phyloP scores from a whole-genome alignment of 768 basidiomycete species.

The Lentinula edodes region DNA sequence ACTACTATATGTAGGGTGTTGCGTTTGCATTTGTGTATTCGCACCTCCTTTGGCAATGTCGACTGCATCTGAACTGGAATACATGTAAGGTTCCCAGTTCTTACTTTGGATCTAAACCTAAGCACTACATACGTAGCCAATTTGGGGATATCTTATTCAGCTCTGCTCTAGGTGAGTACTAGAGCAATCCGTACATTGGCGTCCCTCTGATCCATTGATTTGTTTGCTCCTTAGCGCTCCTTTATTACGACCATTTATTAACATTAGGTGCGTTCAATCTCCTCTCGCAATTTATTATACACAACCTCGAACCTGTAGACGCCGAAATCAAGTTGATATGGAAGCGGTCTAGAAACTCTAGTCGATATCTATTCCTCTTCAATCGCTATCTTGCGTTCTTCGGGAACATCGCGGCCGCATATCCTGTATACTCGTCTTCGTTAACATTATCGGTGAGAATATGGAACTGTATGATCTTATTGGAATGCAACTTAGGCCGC shows the following conservation, averaged over 20 bases:
- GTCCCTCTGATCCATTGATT: not conserved
- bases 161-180: not conserved
- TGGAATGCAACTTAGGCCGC: not conserved
- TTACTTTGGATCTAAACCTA: not conserved
- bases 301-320: not conserved
- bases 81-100: not conserved
- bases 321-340: not conserved
- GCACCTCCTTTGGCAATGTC: not conserved
- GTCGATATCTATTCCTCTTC: not conserved
- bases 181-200: not conserved
- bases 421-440: not conserved
- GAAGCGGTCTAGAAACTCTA: not conserved
- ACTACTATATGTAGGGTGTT: too few relatives aligned
- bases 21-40: not conserved
- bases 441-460: not conserved
- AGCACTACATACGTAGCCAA: not conserved
- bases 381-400: conserved; percentile 1
- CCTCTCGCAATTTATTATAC: not conserved
- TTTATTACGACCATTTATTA: not conserved
- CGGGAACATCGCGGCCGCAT: not conserved
- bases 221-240: not conserved
- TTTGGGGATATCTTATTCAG: not conserved
- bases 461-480: not conserved
- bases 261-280: not conserved
- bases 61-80: not conserved